Evolutionary conservation across 2,329 filamentous ascomycete genomes (phyloP).

Genomic region (Fusarium sp.): DNA sequence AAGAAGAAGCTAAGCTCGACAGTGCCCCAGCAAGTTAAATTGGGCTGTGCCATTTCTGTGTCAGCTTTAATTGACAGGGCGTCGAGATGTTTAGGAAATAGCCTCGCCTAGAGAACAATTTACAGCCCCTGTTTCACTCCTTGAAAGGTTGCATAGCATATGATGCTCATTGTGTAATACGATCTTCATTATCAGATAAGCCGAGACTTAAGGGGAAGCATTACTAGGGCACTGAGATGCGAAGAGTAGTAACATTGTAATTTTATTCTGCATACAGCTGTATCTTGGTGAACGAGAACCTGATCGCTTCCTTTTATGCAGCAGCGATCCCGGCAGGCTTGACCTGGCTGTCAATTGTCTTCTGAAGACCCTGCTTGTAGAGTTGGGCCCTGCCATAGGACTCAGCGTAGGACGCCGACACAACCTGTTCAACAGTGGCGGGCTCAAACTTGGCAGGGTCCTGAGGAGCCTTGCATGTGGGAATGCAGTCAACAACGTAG

Average conservation of each 20-base stretch:
- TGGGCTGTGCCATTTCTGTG: background rate
- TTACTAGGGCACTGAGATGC: background rate
- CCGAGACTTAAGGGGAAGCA: background rate
- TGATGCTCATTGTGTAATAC: background rate
- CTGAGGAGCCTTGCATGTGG: constrained; percentile 43
- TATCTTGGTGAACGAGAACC: background rate
- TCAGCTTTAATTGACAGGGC: background rate
- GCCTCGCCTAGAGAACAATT: background rate
- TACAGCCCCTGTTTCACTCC: background rate
- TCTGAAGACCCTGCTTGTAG: constrained; percentile 47
- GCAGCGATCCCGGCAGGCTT: constrained; percentile 1
- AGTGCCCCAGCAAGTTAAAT: background rate
- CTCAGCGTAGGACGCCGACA: constrained; percentile 49
- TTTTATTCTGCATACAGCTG: background rate
- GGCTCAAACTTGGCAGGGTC: constrained; percentile 47
- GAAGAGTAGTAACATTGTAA: background rate
- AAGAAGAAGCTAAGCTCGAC: background rate
- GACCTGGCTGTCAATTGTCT: constrained; percentile 14
- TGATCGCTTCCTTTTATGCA: background rate
- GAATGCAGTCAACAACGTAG: constrained; percentile 49
- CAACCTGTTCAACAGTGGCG: constrained; percentile 49
- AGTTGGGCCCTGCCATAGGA: constrained; percentile 49
- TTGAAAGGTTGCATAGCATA: background rate
- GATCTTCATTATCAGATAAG: background rate
- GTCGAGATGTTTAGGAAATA: background rate